Conservation (phyloP, 148 eudicot genomes). For the Amaranthus cruentus region DNA sequence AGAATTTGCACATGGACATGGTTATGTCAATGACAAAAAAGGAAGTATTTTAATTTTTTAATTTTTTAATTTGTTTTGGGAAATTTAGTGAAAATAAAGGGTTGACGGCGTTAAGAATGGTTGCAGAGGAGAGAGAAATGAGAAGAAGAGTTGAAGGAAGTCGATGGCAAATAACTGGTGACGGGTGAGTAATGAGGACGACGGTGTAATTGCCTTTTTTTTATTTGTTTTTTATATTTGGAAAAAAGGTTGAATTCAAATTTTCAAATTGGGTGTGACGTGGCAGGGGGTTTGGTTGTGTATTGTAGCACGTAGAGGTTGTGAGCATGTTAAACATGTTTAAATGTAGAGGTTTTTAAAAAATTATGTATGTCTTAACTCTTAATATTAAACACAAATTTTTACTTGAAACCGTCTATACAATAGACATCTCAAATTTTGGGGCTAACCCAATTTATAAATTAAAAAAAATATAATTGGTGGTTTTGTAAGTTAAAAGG, state of each 20-base stretch:
- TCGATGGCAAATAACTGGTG: constrained; percentile 21
- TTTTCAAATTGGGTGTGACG: constrained; percentile 25
- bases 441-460: no score
- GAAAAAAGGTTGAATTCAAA: constrained; percentile 9
- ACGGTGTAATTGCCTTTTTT: constrained; percentile 3
- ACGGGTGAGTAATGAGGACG: constrained; percentile 17
- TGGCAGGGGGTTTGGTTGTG: constrained; percentile 23
- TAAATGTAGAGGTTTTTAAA: no score
- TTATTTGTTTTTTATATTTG: not conserved
- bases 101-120: not conserved
- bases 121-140: not conserved
- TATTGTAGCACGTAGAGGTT: not conserved
- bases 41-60: constrained; percentile 18
- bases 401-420: no score
- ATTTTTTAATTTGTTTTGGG: not conserved
- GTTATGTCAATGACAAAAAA: constrained; percentile 32
- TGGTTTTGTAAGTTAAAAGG: no score
- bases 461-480: no score
- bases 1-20: constrained; percentile 48
- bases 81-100: not conserved
- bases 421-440: no score
- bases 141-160: constrained; percentile 7
- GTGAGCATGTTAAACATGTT: not conserved
- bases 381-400: no score
- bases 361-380: no score